Evolutionary conservation across 305 asterid genomes (phyloP), one percentile per base, ranked within the genome.

Genomic region (Fraxinus floribunda): DNA sequence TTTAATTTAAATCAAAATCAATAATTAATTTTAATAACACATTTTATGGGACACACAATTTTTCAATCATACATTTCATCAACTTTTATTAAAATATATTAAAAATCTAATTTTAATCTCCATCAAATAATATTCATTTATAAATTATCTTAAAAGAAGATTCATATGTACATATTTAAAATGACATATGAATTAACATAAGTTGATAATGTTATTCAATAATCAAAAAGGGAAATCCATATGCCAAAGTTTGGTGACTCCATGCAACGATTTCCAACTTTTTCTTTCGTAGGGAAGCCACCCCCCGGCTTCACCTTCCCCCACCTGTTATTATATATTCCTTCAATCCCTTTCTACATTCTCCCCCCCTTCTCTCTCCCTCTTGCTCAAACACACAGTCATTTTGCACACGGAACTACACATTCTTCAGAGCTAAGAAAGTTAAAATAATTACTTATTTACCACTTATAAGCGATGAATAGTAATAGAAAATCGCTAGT

Each of bases 201-300:
- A 39, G 46, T 46, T 46, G 62, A 49, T 49, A 16, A 49, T 49
- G 15, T 4, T 49, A 49, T 49, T 16, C 62, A 49, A 49, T 15
- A 49, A 49, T 49, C 62, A 16, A 5, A 30, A 18, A 24, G 3
- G 85, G 75, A 74, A 77, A 62, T 84, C 39, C 77, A 76, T 20
- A 72, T 82, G 75, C 85, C 30, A 6, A 36, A 81, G 57, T 64
- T 30, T 68, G 75, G 83, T 62, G 85, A 82, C 79, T 46, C 82
- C 79, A 86, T 86, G 88, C 88, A 88, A 39, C 85, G 88, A 85
- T 88, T 86, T 85, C 83, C 22, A 49, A 62, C 90, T 83, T 85
- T 89, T 84, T 71, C 78, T 73, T 75, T 49, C 82, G 79, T 79
- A 77, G 68, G 66, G 83, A 80, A 86, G 84, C 89, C 83, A 86